These are phyloP conservation scores for Boletus fagicola DNA, from an alignment of 768 basidiomycete genomes.

Conservation along the genomic window DNA sequence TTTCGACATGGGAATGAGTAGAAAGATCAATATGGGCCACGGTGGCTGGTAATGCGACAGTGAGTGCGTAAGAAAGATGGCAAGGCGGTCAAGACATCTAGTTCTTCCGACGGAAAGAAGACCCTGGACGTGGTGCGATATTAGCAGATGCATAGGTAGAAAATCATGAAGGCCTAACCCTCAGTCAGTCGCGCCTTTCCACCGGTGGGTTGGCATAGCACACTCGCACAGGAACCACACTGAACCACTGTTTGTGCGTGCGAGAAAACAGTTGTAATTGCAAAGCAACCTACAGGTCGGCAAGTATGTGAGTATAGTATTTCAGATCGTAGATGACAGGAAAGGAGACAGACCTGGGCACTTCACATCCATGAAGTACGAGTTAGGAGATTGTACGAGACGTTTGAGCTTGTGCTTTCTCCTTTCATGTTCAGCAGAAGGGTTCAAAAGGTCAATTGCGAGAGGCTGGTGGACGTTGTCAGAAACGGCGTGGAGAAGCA, in stretches of 20 bases:
- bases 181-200: constrained; percentile 98
- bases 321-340: not conserved
- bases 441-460: constrained; percentile 97
- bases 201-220: constrained; percentile 97
- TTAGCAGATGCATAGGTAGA: constrained; percentile 6
- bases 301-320: not conserved
- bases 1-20: constrained; percentile 10
- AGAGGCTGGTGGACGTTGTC: constrained; percentile 65
- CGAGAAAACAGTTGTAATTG: constrained; percentile 97
- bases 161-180: constrained; percentile 54
- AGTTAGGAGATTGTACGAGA: constrained; percentile 97
- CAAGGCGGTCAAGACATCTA: constrained; percentile 33
- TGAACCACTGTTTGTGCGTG: constrained; percentile 98
- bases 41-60: constrained; percentile 4
- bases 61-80: not conserved
- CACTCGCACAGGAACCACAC: constrained; percentile 88
- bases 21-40: not conserved
- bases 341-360: constrained; percentile 74
- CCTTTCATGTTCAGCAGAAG: constrained; percentile 80
- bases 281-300: constrained; percentile 75
- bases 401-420: constrained; percentile 98
- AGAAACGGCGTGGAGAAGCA: not conserved
- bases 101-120: constrained; percentile 97
- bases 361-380: constrained; percentile 99
- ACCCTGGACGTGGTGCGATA: constrained; percentile 53